phyloP scores from a whole-genome alignment of 1,284 basidiomycete species.

The Puccinia hordei region DNA sequence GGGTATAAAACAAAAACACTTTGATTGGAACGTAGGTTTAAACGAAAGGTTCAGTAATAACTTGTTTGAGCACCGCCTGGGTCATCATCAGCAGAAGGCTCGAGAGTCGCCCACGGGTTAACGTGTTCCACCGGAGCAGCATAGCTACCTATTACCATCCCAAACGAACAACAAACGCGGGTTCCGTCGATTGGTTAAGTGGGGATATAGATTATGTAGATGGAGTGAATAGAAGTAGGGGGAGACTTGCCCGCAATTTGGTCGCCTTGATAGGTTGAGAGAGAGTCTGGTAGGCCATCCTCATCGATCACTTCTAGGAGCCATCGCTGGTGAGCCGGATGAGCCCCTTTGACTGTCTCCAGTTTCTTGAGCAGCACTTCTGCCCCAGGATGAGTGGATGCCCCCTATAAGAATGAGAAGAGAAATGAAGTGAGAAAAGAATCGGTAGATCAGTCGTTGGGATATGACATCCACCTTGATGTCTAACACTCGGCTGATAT shows the following conservation, averaged over 20 bases:
- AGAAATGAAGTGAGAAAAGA: no score
- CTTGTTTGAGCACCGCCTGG: constrained; percentile 18
- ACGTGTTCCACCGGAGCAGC: constrained; percentile 23
- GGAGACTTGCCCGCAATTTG: constrained; percentile 15
- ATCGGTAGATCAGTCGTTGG: no score
- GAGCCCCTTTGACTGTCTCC: constrained; percentile 26
- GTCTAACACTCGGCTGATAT: constrained; percentile 46
- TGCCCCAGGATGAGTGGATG: constrained; percentile 19
- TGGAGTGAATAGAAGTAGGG: neutral
- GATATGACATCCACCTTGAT: constrained; percentile 49
- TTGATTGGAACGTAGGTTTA: neutral
- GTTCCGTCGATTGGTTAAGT: no score
- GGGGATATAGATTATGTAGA: neutral
- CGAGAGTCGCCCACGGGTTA: constrained; percentile 38
- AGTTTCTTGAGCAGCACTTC: constrained; percentile 43
- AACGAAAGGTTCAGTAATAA: constrained; percentile 2
- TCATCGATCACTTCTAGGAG: constrained; percentile 19
- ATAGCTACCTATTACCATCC: constrained; percentile 20
- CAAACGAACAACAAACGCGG: no score
- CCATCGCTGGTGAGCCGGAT: constrained; percentile 40
- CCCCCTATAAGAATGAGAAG: neutral
- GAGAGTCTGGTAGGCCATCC: constrained; percentile 20
- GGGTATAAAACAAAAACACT: no score
- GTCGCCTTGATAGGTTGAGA: constrained; percentile 23
- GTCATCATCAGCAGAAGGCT: constrained; percentile 23